Percentiles rank a stretch among this genome's conserved stretches.
These are phyloP conservation scores for Remersonia thermophila DNA, from an alignment of 2,329 filamentous ascomycete genomes.

Conservation along the genomic window DNA sequence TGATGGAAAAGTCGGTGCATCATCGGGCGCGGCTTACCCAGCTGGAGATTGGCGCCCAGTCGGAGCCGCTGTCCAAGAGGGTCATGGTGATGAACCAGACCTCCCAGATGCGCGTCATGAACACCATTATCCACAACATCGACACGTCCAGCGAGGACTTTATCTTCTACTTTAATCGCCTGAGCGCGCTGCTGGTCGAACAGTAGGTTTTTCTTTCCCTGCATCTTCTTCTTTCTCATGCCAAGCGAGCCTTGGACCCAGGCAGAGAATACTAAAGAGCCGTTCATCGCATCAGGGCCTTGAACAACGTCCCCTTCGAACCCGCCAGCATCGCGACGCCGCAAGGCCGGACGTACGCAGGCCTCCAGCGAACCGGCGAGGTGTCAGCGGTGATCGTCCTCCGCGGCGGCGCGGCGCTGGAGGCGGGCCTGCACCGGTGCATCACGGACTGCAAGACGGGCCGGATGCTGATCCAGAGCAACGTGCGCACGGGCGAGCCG, in stretches of 20 bases:
- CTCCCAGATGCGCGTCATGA: conserved; percentile 74
- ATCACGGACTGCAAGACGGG: conserved; percentile 89
- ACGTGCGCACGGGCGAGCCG: conserved; percentile 72
- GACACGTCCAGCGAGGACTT: conserved; percentile 77
- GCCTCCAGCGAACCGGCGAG: conserved; percentile 57
- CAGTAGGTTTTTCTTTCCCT: conserved; percentile 33
- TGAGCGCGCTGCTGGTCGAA: conserved; percentile 76
- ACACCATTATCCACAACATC: conserved; percentile 76
- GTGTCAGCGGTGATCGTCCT: conserved; percentile 81
- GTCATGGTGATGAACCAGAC: conserved; percentile 65
- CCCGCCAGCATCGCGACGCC: conserved; percentile 57
- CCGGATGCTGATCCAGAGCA: conserved; percentile 81
- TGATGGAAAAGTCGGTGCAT: conserved; percentile 71
- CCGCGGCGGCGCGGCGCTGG: conserved; percentile 77
- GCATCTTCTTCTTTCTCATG: background rate
- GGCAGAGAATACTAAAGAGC: too few relatives aligned
- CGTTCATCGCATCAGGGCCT: too few relatives aligned
- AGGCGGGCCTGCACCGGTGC: conserved; percentile 76
- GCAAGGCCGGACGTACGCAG: conserved; percentile 54
- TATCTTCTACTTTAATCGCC: conserved; percentile 91
- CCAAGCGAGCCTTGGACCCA: too few relatives aligned
- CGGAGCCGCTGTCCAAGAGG: conserved; percentile 60
- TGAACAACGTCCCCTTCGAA: conserved; percentile 64
- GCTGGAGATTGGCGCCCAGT: conserved; percentile 59
- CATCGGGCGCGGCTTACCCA: conserved; percentile 70